These are phyloP conservation scores for Nymphaea colorata DNA, from an alignment of 164 flowering plant species.

Conservation along the genomic window DNA sequence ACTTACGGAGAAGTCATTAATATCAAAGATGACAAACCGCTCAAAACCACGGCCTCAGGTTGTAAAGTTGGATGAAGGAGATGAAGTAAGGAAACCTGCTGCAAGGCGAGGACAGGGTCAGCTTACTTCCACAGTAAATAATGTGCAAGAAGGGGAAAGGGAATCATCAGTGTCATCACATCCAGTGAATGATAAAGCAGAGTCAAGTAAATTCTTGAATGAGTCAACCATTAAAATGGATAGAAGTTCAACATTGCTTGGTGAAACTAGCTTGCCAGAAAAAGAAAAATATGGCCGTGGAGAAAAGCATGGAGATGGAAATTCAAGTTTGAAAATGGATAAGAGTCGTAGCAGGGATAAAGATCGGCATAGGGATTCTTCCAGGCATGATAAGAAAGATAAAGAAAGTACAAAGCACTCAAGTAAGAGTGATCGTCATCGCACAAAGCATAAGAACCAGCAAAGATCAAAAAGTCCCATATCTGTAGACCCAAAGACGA, in stretches of 20 bases:
- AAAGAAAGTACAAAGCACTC: slow-evolving; percentile 25
- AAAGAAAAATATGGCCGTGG: slow-evolving; percentile 21
- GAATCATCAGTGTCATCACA: slow-evolving; percentile 1
- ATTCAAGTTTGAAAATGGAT: slow-evolving; percentile 34
- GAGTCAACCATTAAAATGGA: slow-evolving; percentile 32
- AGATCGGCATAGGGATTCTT: slow-evolving; percentile 35
- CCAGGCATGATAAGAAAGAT: slow-evolving; percentile 26
- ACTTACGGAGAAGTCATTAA: slow-evolving; percentile 54
- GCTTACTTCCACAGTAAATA: slow-evolving; percentile 58
- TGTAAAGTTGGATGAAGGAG: slow-evolving; percentile 68
- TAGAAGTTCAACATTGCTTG: slow-evolving; percentile 27
- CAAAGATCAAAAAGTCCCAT: slow-evolving; percentile 36
- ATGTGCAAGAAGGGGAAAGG: slow-evolving; percentile 37
- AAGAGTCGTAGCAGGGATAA: slow-evolving; percentile 39
- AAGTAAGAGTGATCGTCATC: slow-evolving; percentile 36
- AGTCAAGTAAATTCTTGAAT: slow-evolving; percentile 18
- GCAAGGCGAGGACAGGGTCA: slow-evolving; percentile 27
- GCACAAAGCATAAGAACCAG: slow-evolving; percentile 39
- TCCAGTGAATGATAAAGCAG: slow-evolving; percentile 9
- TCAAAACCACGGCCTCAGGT: slow-evolving; percentile 81
- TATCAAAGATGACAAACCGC: slow-evolving; percentile 36
- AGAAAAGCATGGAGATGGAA: slow-evolving; percentile 19
- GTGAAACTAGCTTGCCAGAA: slow-evolving; percentile 12
- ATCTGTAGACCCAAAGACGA: slow-evolving; percentile 31
- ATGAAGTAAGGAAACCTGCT: slow-evolving; percentile 13